Evolutionary conservation across 768 basidiomycete genomes (phyloP).

Genomic region (Auricularia sp.): DNA sequence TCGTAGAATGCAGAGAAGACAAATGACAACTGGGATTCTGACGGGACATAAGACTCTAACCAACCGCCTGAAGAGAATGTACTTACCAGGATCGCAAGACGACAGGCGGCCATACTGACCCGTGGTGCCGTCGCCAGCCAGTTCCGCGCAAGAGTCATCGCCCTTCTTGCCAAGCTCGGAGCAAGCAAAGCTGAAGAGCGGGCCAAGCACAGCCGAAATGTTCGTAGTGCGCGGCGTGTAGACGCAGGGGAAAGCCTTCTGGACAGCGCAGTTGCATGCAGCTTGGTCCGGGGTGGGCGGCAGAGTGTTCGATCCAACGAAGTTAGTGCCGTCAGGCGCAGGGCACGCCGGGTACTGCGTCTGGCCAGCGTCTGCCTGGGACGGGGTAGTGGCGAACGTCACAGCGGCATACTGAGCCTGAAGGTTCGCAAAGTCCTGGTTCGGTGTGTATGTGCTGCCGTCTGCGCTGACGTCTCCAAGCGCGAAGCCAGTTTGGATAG

Average conservation of each 20-base stretch:
- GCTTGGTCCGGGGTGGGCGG: slow-evolving; percentile 77
- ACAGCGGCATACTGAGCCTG: slow-evolving; percentile 48
- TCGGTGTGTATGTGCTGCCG: slow-evolving; percentile 53
- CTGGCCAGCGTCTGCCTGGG: slow-evolving; percentile 41
- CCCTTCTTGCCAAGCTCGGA: slow-evolving; percentile 45
- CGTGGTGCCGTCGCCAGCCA: slow-evolving; percentile 59
- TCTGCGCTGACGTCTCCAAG: slow-evolving; percentile 70
- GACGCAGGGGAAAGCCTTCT: slow-evolving; percentile 52
- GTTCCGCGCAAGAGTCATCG: slow-evolving; percentile 48
- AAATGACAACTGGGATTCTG: slow-evolving; percentile 72
- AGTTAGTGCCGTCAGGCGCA: slow-evolving; percentile 35
- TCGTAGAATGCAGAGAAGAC: slow-evolving; percentile 75
- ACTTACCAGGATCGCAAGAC: slow-evolving; percentile 69
- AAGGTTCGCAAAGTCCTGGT: slow-evolving; percentile 59
- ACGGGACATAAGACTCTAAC: slow-evolving; percentile 3
- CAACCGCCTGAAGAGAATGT: background rate
- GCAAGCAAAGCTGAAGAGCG: slow-evolving; percentile 60
- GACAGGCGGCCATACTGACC: slow-evolving; percentile 72
- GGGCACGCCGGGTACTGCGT: slow-evolving; percentile 54
- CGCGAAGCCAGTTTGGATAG: slow-evolving; percentile 66
- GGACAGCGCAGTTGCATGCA: slow-evolving; percentile 69
- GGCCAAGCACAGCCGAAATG: slow-evolving; percentile 48
- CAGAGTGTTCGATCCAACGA: slow-evolving; percentile 55
- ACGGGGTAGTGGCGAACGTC: slow-evolving; percentile 51
- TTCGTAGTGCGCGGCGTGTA: slow-evolving; percentile 58